Evolutionary conservation across 2,329 filamentous ascomycete genomes (phyloP).

Genomic region (Setomelanomma holmii): DNA sequence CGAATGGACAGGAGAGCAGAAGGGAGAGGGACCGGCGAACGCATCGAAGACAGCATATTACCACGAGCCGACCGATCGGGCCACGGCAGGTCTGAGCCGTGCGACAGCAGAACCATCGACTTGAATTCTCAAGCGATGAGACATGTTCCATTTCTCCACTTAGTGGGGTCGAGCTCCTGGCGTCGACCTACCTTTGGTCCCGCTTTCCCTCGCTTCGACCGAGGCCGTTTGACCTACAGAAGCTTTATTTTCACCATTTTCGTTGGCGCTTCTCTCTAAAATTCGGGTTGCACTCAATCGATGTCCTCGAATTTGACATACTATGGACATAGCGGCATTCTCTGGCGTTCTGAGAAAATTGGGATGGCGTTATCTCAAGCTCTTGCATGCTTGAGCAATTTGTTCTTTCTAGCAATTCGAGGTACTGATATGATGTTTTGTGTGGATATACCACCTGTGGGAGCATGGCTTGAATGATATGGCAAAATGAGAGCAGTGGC

Average conservation of each 20-base stretch:
- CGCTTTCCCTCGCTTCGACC: background rate
- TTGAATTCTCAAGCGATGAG: background rate
- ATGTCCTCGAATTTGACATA: background rate
- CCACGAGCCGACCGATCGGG: conserved; percentile 3
- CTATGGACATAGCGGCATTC: background rate
- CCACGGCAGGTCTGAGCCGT: conserved; percentile 9
- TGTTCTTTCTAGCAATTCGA: too few relatives aligned
- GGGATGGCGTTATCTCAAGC: background rate
- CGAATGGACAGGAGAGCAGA: conserved; percentile 9
- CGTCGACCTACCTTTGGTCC: background rate
- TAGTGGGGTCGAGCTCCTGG: background rate
- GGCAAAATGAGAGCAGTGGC: background rate
- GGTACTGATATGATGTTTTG: too few relatives aligned
- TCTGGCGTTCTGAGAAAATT: background rate
- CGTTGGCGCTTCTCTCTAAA: background rate
- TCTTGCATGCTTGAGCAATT: too few relatives aligned
- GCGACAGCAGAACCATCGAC: background rate
- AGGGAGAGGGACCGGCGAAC: conserved; percentile 12
- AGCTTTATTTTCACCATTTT: background rate
- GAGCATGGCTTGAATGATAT: too few relatives aligned
- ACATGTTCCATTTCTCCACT: too few relatives aligned
- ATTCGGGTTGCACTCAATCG: background rate
- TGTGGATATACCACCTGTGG: too few relatives aligned
- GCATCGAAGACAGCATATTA: conserved; percentile 22
- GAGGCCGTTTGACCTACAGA: background rate